A percentile compares a stretch with the other conserved stretches of the same genome.
Conservation (phyloP, 371 early-diverging fungal genomes). For the Syncephalastrum monosporum region DNA sequence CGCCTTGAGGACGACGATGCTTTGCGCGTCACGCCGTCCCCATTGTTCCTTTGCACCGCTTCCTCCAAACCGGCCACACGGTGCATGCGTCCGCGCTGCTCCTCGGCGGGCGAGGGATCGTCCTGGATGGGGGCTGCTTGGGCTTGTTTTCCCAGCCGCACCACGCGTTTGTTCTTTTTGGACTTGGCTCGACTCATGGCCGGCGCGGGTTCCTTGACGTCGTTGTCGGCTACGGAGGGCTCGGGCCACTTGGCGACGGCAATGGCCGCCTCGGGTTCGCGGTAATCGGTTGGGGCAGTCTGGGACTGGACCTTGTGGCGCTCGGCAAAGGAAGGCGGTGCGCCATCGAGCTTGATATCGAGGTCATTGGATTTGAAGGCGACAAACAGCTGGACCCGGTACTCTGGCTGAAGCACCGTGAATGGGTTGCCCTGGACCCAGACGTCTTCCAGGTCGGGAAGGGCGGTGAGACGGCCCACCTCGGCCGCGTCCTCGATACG, state of each 20-base stretch:
- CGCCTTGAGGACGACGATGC: slow-evolving; percentile 14
- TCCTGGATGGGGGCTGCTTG: slow-evolving; percentile 3
- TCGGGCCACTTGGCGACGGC: slow-evolving; percentile 2
- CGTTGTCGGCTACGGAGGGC: background rate
- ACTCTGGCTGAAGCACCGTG: slow-evolving; percentile 50
- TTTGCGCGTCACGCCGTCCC: slow-evolving; percentile 12
- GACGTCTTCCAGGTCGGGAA: slow-evolving; percentile 59
- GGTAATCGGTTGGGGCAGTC: slow-evolving; percentile 11
- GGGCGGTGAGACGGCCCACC: slow-evolving; percentile 52
- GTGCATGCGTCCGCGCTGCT: slow-evolving; percentile 35
- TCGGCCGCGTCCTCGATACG: slow-evolving; percentile 60
- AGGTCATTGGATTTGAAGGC: slow-evolving; percentile 47
- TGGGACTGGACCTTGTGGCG: slow-evolving; percentile 27
- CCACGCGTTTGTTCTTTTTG: slow-evolving; percentile 33
- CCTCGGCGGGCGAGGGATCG: slow-evolving; percentile 17
- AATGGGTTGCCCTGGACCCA: slow-evolving; percentile 67
- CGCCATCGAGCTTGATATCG: slow-evolving; percentile 58
- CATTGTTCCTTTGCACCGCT: slow-evolving; percentile 23
- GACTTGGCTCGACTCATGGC: slow-evolving; percentile 21
- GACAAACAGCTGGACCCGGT: slow-evolving; percentile 57
- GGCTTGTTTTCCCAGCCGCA: slow-evolving; percentile 28
- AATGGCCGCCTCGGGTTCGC: slow-evolving; percentile 20
- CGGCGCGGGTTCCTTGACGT: slow-evolving; percentile 2
- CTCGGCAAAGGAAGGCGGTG: slow-evolving; percentile 54
- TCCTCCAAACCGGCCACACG: slow-evolving; percentile 46